These are phyloP conservation scores for Thraustotheca clavata DNA, from an alignment of 352 stramenopile genomes.

Conservation along the genomic window DNA sequence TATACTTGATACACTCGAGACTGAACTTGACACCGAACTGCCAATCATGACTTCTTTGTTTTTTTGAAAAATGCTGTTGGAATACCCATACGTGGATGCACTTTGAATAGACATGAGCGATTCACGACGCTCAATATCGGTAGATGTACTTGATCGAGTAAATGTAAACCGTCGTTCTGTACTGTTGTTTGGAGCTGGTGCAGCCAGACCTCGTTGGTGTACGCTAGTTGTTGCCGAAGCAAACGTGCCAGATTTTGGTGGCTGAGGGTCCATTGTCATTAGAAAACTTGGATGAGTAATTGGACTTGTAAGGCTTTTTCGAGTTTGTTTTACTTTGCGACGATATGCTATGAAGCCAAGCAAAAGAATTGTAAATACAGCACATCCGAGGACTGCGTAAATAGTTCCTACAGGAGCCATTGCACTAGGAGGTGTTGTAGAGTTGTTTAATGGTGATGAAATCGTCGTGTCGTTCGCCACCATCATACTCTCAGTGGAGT, in stretches of 20 bases:
- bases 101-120: slow-evolving; percentile 12
- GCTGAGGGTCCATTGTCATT: background rate
- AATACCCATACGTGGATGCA: slow-evolving; percentile 12
- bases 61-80: background rate
- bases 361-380: background rate
- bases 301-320: background rate
- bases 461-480: background rate
- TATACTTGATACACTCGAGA: slow-evolving; percentile 17
- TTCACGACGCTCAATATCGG: background rate
- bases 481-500: background rate
- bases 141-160: slow-evolving; percentile 2
- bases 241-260: background rate
- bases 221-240: background rate
- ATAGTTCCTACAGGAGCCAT: background rate
- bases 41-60: background rate
- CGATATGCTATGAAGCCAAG: background rate
- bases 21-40: background rate
- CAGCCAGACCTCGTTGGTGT: background rate
- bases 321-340: background rate
- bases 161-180: background rate
- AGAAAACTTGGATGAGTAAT: background rate
- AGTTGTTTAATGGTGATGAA: too few species aligned
- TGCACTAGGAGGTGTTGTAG: background rate
- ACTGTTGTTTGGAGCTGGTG: background rate
- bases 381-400: background rate